A percentile compares a stretch with the other conserved stretches of the same genome.
These are phyloP conservation scores for Alternaria sp. DNA, from an alignment of 2,329 filamentous ascomycete genomes.

Conservation along the genomic window DNA sequence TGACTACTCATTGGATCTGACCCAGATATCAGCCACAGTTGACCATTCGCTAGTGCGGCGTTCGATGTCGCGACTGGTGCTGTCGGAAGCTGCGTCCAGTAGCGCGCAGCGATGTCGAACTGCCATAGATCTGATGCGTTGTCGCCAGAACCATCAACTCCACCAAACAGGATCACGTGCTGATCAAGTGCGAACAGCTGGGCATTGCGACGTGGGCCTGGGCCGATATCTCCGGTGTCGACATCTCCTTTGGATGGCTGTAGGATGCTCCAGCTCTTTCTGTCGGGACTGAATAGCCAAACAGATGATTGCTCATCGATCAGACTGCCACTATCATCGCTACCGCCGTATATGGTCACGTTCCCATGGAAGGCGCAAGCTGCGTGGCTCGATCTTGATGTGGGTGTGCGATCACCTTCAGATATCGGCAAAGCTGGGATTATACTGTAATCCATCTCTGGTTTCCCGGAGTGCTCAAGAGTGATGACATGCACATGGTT, in stretches of 20 bases:
- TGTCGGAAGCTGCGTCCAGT: slow-evolving; percentile 39
- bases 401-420: slow-evolving; percentile 45
- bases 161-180: slow-evolving; percentile 40
- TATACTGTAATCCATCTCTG: slow-evolving; percentile 54
- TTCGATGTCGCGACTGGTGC: slow-evolving; percentile 46
- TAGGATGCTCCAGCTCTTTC: slow-evolving; percentile 40
- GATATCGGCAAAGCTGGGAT: slow-evolving; percentile 52
- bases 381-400: slow-evolving; percentile 50
- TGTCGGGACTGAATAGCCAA: slow-evolving; percentile 54
- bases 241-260: slow-evolving; percentile 26
- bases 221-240: slow-evolving; percentile 21
- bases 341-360: slow-evolving; percentile 54
- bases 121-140: slow-evolving; percentile 41
- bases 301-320: slow-evolving; percentile 50
- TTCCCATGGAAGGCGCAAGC: slow-evolving; percentile 53
- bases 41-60: slow-evolving; percentile 48
- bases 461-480: slow-evolving; percentile 41
- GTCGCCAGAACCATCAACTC: slow-evolving; percentile 34
- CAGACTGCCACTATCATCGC: slow-evolving; percentile 40
- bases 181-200: slow-evolving; percentile 35
- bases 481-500: slow-evolving; percentile 56
- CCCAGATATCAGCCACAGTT: slow-evolving; percentile 53
- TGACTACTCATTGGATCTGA: slow-evolving; percentile 44
- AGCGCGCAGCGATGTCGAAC: slow-evolving; percentile 31
- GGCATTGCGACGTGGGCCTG: slow-evolving; percentile 32